Conservation (phyloP, 306 rosid species). For the Cucumis melo region DNA sequence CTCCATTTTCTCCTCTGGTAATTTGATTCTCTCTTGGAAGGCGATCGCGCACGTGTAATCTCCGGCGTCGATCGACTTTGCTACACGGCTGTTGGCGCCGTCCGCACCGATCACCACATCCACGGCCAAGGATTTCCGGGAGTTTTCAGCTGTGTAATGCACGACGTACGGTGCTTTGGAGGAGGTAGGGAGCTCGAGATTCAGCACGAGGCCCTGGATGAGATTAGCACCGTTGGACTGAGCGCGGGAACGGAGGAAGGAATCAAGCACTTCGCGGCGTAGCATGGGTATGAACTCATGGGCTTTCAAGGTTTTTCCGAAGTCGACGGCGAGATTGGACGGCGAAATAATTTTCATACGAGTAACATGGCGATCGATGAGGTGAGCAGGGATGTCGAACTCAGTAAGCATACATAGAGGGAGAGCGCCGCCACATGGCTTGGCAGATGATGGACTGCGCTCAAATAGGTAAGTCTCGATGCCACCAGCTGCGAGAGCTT, state of each 20-base stretch:
- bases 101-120: slow-evolving; percentile 84
- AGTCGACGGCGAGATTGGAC: slow-evolving; percentile 76
- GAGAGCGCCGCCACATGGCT: slow-evolving; percentile 97
- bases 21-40: slow-evolving; percentile 70
- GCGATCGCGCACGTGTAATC: slow-evolving; percentile 64
- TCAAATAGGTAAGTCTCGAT: slow-evolving; percentile 69
- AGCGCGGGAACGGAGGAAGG: slow-evolving; percentile 75
- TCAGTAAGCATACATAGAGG: slow-evolving; percentile 89
- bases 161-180: slow-evolving; percentile 35
- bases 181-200: slow-evolving; percentile 36
- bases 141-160: slow-evolving; percentile 33
- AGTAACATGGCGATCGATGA: slow-evolving; percentile 73
- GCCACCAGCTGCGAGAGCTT: slow-evolving; percentile 69
- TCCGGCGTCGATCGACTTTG: slow-evolving; percentile 65
- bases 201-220: slow-evolving; percentile 50
- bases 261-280: slow-evolving; percentile 85
- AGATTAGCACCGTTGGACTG: slow-evolving; percentile 44
- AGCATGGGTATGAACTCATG: slow-evolving; percentile 84
- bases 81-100: slow-evolving; percentile 81
- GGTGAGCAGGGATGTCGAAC: slow-evolving; percentile 59
- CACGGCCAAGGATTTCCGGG: slow-evolving; percentile 31
- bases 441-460: slow-evolving; percentile 50
- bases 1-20: slow-evolving; percentile 67
- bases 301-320: slow-evolving; percentile 58
- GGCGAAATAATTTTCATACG: slow-evolving; percentile 72